A percentile compares a stretch with the other conserved stretches of the same genome.
Evolutionary conservation across 1,284 basidiomycete species (phyloP).

Genomic region (Rhodotorula sp.): DNA sequence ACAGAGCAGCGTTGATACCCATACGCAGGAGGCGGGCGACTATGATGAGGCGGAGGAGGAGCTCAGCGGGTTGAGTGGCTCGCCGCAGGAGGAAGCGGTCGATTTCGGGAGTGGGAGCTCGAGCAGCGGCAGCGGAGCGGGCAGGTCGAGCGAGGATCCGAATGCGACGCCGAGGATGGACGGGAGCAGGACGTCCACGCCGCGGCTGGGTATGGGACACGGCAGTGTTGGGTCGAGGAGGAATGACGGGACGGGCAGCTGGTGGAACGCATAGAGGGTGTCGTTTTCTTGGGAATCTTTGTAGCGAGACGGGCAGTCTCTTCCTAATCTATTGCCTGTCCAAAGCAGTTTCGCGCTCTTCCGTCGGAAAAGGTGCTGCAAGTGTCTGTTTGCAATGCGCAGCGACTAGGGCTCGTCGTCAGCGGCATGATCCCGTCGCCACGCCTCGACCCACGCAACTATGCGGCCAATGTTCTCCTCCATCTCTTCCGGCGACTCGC

Average conservation of each 20-base stretch:
- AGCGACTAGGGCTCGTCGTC: conserved; percentile 10
- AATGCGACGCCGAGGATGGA: conserved; percentile 6
- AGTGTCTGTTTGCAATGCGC: background rate
- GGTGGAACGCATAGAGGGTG: conserved; percentile 28
- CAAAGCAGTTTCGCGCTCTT: background rate
- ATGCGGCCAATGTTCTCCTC: conserved; percentile 83
- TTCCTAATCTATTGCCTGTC: conserved; percentile 2
- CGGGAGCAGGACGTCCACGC: conserved; percentile 16
- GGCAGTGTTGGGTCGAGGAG: conserved; percentile 17
- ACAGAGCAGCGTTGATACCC: conserved; percentile 9
- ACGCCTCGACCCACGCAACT: conserved; percentile 63
- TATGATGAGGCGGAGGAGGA: conserved; percentile 14
- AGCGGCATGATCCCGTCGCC: conserved; percentile 18
- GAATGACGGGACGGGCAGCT: conserved; percentile 27
- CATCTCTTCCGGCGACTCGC: conserved; percentile 75
- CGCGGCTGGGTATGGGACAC: conserved; percentile 27
- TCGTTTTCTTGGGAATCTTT: background rate
- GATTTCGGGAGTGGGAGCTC: conserved; percentile 30
- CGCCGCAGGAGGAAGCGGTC: conserved; percentile 17
- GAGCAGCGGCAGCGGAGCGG: conserved; percentile 4
- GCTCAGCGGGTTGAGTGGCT: conserved; percentile 9
- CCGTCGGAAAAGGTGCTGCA: background rate
- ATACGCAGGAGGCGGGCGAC: background rate
- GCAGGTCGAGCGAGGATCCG: conserved; percentile 5
- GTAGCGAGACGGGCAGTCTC: background rate